Base-by-base conservation (phyloP, 179 eudicot genomes). In the Beta lomatogona region DNA sequence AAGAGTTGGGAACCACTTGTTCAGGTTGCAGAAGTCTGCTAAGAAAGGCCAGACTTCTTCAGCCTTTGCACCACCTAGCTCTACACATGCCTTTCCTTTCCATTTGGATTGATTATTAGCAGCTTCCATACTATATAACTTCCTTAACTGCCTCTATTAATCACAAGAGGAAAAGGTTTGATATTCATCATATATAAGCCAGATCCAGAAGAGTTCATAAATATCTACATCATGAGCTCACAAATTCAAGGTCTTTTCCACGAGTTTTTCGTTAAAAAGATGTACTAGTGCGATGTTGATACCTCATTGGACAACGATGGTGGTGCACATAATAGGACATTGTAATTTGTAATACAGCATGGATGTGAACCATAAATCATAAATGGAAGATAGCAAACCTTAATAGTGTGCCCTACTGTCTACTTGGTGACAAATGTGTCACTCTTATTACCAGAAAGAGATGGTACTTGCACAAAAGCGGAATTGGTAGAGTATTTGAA, bases 1-100 rank as follows among this genome's bases (percentile, higher is more conserved):
- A 0, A 83, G 73, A n/a, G 83, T 83, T 3, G 83, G 86, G 58
- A 83, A 83, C 86, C 86, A 80, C 77, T 76, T 79, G 73, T 83
- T 69, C 2, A 83, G 80, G 77, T 79, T 71, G 65, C 86, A 80
- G 58, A 83, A 83, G 50, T 83, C 86, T 14, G 80, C 83, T 73
- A 83, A 58, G 48, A 83, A 53, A 9, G 80, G 77, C 86, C 86
- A 76, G 21, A 83, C 83, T 75, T 83, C 65, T 31, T 68, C 83
- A 9, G 41, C 41, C 41, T 36, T 36, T 36, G 86, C 46, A 44
- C 52, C 31, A 15, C 60, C 63, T 21, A 83, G 54, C 73, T 59
- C 77, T 80, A 41, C 86, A 53, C 48, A 53, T 58, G 80, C 86
- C 70, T 79, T 83, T 7, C 80, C 83, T 36, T 69, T 44, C 83